These are phyloP conservation scores for Curvularia verruculosa DNA, from an alignment of 2,329 filamentous ascomycete species.

Conservation along the genomic window DNA sequence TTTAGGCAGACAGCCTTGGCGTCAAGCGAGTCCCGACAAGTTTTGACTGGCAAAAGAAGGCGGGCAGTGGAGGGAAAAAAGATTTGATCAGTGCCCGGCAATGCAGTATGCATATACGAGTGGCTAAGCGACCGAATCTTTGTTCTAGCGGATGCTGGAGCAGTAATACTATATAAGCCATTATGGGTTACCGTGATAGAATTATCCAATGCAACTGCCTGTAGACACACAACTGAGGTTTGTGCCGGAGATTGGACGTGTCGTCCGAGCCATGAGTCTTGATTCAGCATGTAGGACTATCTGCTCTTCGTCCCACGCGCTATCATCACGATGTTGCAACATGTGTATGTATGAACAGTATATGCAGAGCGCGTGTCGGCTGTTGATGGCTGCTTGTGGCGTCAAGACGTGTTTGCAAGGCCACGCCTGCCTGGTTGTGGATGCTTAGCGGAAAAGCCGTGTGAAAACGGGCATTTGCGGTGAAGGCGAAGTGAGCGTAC, in stretches of 20 bases:
- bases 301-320: not conserved
- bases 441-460: not conserved
- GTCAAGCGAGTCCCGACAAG: not conserved
- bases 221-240: not conserved
- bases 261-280: not conserved
- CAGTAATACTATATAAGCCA: not conserved
- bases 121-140: not conserved
- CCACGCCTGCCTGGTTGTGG: not conserved
- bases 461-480: not conserved
- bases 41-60: not conserved
- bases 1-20: not conserved
- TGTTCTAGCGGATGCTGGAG: too few species aligned
- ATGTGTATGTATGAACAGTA: too few species aligned
- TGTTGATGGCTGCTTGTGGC: too few species aligned
- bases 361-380: too few species aligned
- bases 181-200: not conserved
- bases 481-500: not conserved
- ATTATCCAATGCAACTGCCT: not conserved
- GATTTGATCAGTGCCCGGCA: too few species aligned
- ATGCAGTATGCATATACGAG: not conserved
- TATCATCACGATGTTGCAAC: not conserved
- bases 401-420: not conserved
- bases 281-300: not conserved
- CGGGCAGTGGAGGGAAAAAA: not conserved
- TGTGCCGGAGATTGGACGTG: not conserved